Percentiles rank a stretch among this genome's conserved stretches.
These are phyloP conservation scores for Cyclocybe aegerita DNA, from an alignment of 768 basidiomycete species.

Conservation along the genomic window DNA sequence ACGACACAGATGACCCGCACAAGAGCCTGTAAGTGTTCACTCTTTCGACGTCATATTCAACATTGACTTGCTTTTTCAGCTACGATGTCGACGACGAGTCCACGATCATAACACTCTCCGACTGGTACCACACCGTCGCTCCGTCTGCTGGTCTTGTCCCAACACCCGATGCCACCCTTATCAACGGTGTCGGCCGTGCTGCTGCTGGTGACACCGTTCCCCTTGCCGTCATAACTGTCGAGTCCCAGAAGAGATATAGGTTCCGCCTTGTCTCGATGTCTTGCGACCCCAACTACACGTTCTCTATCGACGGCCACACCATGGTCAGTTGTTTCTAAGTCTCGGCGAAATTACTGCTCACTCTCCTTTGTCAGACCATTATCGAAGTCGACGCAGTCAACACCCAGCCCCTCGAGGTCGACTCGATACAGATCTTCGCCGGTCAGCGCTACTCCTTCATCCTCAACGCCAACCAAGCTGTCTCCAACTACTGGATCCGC, in stretches of 20 bases:
- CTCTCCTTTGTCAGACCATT: slow-evolving; percentile 12
- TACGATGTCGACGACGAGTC: slow-evolving; percentile 18
- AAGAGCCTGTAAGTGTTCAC: background rate
- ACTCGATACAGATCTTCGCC: slow-evolving; percentile 29
- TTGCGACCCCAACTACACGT: slow-evolving; percentile 37
- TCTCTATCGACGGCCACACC: slow-evolving; percentile 30
- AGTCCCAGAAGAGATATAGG: slow-evolving; percentile 38
- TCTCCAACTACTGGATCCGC: slow-evolving; percentile 33
- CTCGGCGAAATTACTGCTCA: no score
- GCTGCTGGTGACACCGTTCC: slow-evolving; percentile 28
- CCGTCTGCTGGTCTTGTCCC: no score
- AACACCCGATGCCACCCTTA: slow-evolving; percentile 32
- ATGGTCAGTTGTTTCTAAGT: slow-evolving; percentile 6
- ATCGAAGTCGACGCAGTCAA: slow-evolving; percentile 34
- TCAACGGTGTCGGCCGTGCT: slow-evolving; percentile 42
- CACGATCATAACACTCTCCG: slow-evolving; percentile 49
- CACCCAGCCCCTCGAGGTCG: slow-evolving; percentile 23
- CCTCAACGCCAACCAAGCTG: slow-evolving; percentile 25
- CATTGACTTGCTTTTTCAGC: no score
- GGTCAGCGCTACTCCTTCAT: slow-evolving; percentile 44
- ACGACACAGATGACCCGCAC: slow-evolving; percentile 40
- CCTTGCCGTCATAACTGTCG: slow-evolving; percentile 37
- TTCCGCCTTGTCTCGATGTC: slow-evolving; percentile 44
- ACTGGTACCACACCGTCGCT: slow-evolving; percentile 33
- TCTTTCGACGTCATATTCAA: no score